phyloP scores from a whole-genome alignment of 176 grass and related monocot species.

The Aegilops speltoides region DNA sequence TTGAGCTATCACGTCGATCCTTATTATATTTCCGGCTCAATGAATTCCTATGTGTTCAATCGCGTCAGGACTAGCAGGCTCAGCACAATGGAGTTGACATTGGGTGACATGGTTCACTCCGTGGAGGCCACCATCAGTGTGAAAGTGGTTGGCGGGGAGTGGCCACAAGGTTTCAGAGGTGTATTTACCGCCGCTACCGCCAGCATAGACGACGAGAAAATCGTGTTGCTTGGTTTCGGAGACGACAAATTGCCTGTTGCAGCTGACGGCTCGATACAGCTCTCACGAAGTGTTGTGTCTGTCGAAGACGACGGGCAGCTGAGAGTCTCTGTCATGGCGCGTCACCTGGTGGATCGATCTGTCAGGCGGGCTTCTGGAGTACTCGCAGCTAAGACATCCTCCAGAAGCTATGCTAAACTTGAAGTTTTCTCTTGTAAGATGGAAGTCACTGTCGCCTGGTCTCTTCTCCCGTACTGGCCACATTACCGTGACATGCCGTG shows the following conservation, averaged over 20 bases:
- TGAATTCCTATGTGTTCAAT: too few species aligned
- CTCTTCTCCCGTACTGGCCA: neutral
- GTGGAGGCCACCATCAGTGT: neutral
- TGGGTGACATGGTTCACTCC: neutral
- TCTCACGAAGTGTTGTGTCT: neutral
- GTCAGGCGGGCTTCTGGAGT: neutral
- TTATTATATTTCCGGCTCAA: neutral
- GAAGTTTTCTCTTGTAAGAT: neutral
- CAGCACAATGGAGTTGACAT: neutral
- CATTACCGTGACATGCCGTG: too few species aligned
- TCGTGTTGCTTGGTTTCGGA: neutral
- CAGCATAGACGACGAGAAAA: neutral
- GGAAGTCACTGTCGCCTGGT: neutral
- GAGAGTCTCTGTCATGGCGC: neutral
- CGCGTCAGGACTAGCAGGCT: neutral
- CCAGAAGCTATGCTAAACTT: neutral
- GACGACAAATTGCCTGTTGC: neutral
- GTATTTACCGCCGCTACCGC: neutral
- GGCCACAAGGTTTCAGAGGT: neutral
- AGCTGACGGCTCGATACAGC: neutral
- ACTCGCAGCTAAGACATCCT: neutral
- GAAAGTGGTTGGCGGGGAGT: neutral
- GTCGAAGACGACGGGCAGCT: neutral
- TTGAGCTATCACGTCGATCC: neutral
- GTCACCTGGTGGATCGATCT: neutral